These are phyloP conservation scores for Calycina marina DNA, from an alignment of 2,329 filamentous ascomycete species.

Conservation along the genomic window DNA sequence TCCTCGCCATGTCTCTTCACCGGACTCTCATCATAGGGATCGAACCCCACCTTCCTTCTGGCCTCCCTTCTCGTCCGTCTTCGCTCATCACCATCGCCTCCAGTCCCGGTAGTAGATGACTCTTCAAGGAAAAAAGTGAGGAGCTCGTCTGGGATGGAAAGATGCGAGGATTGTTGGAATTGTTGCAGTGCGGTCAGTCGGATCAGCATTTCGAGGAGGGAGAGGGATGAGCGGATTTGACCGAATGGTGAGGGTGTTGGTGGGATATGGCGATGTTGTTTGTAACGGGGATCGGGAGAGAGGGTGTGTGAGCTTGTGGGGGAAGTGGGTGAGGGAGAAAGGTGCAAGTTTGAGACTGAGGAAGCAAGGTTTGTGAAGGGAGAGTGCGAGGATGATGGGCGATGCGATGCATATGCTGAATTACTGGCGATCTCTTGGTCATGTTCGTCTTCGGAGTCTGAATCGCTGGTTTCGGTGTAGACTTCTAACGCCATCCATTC, in stretches of 20 bases:
- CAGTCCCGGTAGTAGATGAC: slow-evolving; percentile 49
- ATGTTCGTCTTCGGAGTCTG: slow-evolving; percentile 32
- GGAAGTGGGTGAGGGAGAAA: slow-evolving; percentile 11
- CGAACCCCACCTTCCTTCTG: slow-evolving; percentile 48
- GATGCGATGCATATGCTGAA: slow-evolving; percentile 14
- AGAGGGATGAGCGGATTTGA: slow-evolving; percentile 50
- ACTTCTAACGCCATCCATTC: slow-evolving; percentile 67
- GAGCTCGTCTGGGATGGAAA: slow-evolving; percentile 57
- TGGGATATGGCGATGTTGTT: background rate
- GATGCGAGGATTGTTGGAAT: slow-evolving; percentile 58
- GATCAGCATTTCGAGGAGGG: slow-evolving; percentile 57
- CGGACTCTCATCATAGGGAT: slow-evolving; percentile 58
- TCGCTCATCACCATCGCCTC: slow-evolving; percentile 44
- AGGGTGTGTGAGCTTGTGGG: slow-evolving; percentile 5
- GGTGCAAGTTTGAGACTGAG: slow-evolving; percentile 13
- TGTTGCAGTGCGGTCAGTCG: slow-evolving; percentile 59
- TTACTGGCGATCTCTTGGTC: slow-evolving; percentile 15
- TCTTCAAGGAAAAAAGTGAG: slow-evolving; percentile 63
- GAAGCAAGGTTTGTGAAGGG: slow-evolving; percentile 7
- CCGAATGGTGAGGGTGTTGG: slow-evolving; percentile 25
- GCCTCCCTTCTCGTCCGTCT: slow-evolving; percentile 45
- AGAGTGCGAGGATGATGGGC: slow-evolving; percentile 10
- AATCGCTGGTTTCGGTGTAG: slow-evolving; percentile 43
- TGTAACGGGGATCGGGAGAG: slow-evolving; percentile 1
- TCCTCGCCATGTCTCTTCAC: slow-evolving; percentile 47